These are phyloP conservation scores for Pseudocohnilembus persalinus DNA, from an alignment of 169 alveolate species.

Conservation along the genomic window DNA sequence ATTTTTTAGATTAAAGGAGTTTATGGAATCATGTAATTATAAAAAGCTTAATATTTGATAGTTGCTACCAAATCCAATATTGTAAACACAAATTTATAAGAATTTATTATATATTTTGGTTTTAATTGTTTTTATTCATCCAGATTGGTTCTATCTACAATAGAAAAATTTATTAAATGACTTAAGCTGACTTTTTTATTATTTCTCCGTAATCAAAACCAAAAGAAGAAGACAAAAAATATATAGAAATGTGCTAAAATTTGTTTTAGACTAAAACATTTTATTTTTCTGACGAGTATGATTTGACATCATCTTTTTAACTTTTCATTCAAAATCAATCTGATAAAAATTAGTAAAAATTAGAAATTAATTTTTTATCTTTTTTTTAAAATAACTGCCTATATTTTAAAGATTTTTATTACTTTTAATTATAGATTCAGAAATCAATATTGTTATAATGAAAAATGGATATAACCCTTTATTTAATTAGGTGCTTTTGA, in stretches of 20 bases:
- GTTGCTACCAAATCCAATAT: slow-evolving; percentile 26
- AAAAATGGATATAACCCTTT: slow-evolving; percentile 38
- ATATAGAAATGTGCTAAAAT: slow-evolving; percentile 41
- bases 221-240: slow-evolving; percentile 34
- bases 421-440: slow-evolving; percentile 33
- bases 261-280: slow-evolving; percentile 53
- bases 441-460: slow-evolving; percentile 44
- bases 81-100: not conserved
- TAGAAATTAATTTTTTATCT: not conserved
- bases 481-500: slow-evolving; percentile 54
- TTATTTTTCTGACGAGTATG: slow-evolving; percentile 70
- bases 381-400: slow-evolving; percentile 9
- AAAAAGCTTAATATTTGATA: slow-evolving; percentile 38
- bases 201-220: slow-evolving; percentile 2
- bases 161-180: slow-evolving; percentile 29
- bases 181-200: slow-evolving; percentile 22
- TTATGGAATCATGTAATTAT: slow-evolving; percentile 52
- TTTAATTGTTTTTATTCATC: no score
- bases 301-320: slow-evolving; percentile 57
- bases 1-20: slow-evolving; percentile 28
- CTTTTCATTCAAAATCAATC: slow-evolving; percentile 26
- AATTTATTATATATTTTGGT: no score
- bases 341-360: slow-evolving; percentile 14
- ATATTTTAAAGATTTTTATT: no score
- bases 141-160: slow-evolving; percentile 19